Base-by-base conservation (phyloP, 1,139 yeast genomes). In the Tardiomyces depauwii region DNA sequence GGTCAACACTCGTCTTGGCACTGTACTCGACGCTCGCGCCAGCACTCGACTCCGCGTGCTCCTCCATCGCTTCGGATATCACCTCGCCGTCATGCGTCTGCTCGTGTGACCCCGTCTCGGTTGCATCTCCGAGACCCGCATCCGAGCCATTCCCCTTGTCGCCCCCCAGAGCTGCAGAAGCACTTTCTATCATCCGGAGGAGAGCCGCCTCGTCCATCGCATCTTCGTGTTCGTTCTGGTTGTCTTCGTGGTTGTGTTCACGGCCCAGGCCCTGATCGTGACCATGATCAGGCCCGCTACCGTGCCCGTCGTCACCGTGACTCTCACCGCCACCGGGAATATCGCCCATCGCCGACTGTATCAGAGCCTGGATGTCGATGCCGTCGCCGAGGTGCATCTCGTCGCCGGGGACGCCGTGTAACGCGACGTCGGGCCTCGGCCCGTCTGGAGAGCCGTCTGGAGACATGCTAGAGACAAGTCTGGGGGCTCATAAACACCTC, bases 311-410 rank as follows among this genome's bases (percentile, higher is more conserved):
- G 16, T 12, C 5, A 13, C 10, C 16, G 16, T 30, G 36, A 10
- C 36, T 10, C 16, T 30, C 36, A 14, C 36, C 36, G 16, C 36
- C 36, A 10, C 16, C 36, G 5, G 36, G 5, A 4, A 30, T 5
- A 5, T 30, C 36, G 3, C 36, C 18, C 32, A 41, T 25, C n/a
- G 42, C 39, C 28, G 18, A 21, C 43, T 43, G 42, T 2, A 40
- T 27, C 10, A 40, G 42, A 5, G 42, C 42, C 33, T 40, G 42
- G 21, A 40, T 21, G 14, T 40, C 42, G 11, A 40, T 28, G 14
- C 27, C 42, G 16, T 39, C 41, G 7, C 10, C 41, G 19, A n/a
- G 28, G 3, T 18, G 16, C 30, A 12, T 36, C 40, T 14, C 40
- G 36, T 30, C 36, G 36, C 36, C 16, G 10, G 36, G 36, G 36